These are phyloP conservation scores for Monosporascus sp. DNA, from an alignment of 2,329 filamentous ascomycete species.

Conservation along the genomic window DNA sequence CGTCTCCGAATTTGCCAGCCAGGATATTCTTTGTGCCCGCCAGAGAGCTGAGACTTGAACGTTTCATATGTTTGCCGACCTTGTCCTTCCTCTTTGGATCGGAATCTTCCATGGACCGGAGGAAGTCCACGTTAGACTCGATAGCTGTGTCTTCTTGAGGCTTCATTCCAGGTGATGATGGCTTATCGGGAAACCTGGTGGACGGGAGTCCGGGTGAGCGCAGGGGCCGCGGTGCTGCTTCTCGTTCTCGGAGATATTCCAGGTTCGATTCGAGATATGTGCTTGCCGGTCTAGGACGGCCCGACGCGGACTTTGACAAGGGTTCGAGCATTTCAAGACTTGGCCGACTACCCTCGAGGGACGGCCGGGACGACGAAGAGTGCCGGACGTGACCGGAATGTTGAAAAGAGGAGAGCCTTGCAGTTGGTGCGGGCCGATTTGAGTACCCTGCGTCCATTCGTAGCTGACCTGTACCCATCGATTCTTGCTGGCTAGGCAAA, in stretches of 20 bases:
- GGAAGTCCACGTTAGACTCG: slow-evolving; percentile 74
- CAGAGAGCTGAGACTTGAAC: slow-evolving; percentile 66
- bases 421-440: slow-evolving; percentile 18
- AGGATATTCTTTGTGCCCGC: slow-evolving; percentile 75
- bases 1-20: slow-evolving; percentile 86
- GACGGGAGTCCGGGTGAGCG: slow-evolving; percentile 30
- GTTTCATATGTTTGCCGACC: slow-evolving; percentile 58
- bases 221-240: slow-evolving; percentile 45
- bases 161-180: slow-evolving; percentile 36
- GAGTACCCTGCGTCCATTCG: slow-evolving; percentile 18
- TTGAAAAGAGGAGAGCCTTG: slow-evolving; percentile 29
- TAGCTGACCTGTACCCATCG: slow-evolving; percentile 14
- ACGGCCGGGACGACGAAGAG: slow-evolving; percentile 55
- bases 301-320: slow-evolving; percentile 20
- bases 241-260: slow-evolving; percentile 75
- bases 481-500: slow-evolving; percentile 29
- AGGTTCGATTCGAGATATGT: slow-evolving; percentile 78
- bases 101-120: slow-evolving; percentile 67
- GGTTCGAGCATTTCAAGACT: slow-evolving; percentile 34
- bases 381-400: slow-evolving; percentile 31
- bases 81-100: slow-evolving; percentile 51
- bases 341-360: slow-evolving; percentile 66
- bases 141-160: slow-evolving; percentile 60
- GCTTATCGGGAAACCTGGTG: slow-evolving; percentile 30
- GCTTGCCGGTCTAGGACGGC: slow-evolving; percentile 68